Base-by-base conservation (phyloP, 768 basidiomycete species). In the Lactarius pseudohatsudake region DNA sequence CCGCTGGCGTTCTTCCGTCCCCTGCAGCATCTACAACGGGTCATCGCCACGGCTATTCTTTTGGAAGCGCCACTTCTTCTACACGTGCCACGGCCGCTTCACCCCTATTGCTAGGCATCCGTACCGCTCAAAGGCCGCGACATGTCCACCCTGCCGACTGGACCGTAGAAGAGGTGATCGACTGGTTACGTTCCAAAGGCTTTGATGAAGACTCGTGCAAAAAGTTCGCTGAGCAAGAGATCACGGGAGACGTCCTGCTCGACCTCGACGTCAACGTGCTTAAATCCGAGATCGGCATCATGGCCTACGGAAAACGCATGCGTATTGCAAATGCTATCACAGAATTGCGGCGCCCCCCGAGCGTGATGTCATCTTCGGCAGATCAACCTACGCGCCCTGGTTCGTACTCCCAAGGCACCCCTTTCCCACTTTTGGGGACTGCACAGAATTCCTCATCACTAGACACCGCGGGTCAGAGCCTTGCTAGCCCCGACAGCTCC, bases 211-310 rank as follows among this genome's bases (percentile, higher is more conserved):
- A 85, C 56, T 88, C 95, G 4, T 89, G 90, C 71, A 84, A 86
- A 64, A 96, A 92, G 74, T 98, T 99, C 74, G 86, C 83, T 50
- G 96, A 98, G 78, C 95, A 99, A 86, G 97, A 99, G 79, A 98
- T 99, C 62, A 92, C 95, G 0, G 97, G 97, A 22, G 97, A 99
- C 72, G 92, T 98, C 38, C 85, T 99, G 8, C 86, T 98, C 63
- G 96, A 97, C 72, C 89, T 98, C 66, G 94, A 98, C 69, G 86
- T 89, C 62, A 90, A 89, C 73, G 82, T 97, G 18, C 88, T 99
- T 72, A 98, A 98, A 79, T 82, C 79, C 11, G 96, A 98, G 79
- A 89, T 99, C 61, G 97, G 95, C 28, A 94, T 99, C 70, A 80
- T 84, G 72, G 94, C 94, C 4, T 97, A 96, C 71, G 97, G 97